A percentile compares a stretch with the other conserved stretches of the same genome.
These are phyloP conservation scores for Aspergillus wentii DNA, from an alignment of 495 filamentous ascomycete species.

Conservation along the genomic window DNA sequence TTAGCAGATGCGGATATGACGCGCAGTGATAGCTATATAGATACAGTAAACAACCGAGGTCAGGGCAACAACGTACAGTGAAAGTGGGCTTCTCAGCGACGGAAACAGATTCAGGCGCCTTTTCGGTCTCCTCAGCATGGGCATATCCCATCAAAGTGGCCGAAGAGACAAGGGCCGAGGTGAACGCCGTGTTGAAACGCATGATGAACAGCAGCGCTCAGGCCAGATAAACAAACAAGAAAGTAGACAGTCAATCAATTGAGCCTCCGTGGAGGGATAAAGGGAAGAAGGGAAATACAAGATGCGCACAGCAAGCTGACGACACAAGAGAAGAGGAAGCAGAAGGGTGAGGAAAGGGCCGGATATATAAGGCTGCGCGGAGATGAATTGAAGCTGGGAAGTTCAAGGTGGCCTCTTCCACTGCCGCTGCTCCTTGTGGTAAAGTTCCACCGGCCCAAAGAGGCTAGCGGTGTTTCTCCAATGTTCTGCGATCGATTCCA, in stretches of 20 bases:
- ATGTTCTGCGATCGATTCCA: too few species aligned
- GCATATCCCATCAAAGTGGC: conserved; percentile 67
- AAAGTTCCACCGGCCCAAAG: conserved; percentile 22
- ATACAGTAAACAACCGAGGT: conserved; percentile 5
- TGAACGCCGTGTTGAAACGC: conserved; percentile 69
- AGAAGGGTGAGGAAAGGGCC: conserved; percentile 10
- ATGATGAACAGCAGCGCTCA: conserved; percentile 46
- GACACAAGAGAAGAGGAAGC: conserved; percentile 23
- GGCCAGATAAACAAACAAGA: conserved; percentile 21
- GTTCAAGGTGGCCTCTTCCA: conserved; percentile 46
- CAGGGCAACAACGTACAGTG: conserved; percentile 59
- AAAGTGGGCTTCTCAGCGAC: conserved; percentile 71
- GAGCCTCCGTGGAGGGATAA: conserved; percentile 13
- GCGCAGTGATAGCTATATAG: too few species aligned
- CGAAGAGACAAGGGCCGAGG: conserved; percentile 60
- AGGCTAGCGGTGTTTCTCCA: conserved; percentile 28
- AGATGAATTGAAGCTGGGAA: conserved; percentile 25
- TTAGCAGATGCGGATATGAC: conserved; percentile 15
- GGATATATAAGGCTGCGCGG: conserved; percentile 30
- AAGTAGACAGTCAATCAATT: conserved; percentile 22
- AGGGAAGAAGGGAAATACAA: conserved; percentile 26
- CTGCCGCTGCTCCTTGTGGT: conserved; percentile 14
- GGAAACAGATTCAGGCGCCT: conserved; percentile 51
- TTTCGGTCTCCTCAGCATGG: conserved; percentile 66
- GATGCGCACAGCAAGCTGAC: not conserved